Base-by-base conservation (phyloP, 352 stramenopile species). In the Globisporangium carolinianum region DNA sequence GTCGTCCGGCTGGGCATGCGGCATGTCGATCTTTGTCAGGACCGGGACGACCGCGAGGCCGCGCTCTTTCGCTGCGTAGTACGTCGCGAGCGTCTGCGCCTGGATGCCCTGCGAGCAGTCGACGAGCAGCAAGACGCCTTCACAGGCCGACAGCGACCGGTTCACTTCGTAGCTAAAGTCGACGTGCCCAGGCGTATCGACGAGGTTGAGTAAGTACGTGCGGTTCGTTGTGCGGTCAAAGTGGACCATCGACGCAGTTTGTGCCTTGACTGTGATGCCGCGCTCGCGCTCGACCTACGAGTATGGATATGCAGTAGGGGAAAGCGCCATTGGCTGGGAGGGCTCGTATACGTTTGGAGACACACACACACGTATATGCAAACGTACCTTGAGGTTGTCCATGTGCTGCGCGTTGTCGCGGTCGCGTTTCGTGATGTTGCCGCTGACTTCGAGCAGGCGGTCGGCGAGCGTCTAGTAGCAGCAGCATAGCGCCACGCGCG, bases 111-210 rank as follows among this genome's bases (percentile, higher is more conserved):
- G 97, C 9, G 95, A 96, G 41, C 91, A 90, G 73, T 99, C 97
- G 45, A 99, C 95, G 5, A 99, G 73, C 37, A 99, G 69, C n/a
- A 99, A 69, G 41, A 98, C 97, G 36, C 97, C 97, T 73, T 99
- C 89, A 63, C 97, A 98, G 51, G 96, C 94, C 0, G 89, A 90
- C 17, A 99, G 73, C 53, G 89, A 98, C 52, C 97, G 88, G 42
- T 87, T 90, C 17, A 99, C 97, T 74, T 99, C 97, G 69, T 98
- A 99, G 55, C 81, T 96, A 66, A 99, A 99, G 80, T 99, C 97
- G 36, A 97, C 95, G 70, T 99, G 97, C 10, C 97, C 84, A 0
- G 97, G 97, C 10, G 96, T 98, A 71, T 99, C 97, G 18, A 98
- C 89, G 47, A 99, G 86, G 68, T 99, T 99, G 0, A 99, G 71